Conservation (phyloP, 257 asterid species). For the Solanum pimpinellifolium region DNA sequence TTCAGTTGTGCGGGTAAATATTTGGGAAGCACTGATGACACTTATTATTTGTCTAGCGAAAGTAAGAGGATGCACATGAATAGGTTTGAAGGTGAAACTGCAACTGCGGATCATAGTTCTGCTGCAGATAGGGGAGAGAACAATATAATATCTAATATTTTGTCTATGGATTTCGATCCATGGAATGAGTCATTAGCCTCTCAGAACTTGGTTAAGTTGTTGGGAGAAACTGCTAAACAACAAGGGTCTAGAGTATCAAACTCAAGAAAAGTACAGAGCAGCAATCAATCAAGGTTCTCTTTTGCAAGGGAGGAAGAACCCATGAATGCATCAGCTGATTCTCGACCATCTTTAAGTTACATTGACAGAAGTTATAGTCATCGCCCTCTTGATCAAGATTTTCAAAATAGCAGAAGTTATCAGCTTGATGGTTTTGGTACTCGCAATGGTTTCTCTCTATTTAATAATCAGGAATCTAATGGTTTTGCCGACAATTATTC, state of each 20-base stretch:
- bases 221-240: slow-evolving; percentile 43
- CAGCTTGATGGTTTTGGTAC: slow-evolving; percentile 33
- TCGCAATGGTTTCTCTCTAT: slow-evolving; percentile 38
- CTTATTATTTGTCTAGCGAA: slow-evolving; percentile 21
- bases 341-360: slow-evolving; percentile 28
- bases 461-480: slow-evolving; percentile 42
- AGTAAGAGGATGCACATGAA: slow-evolving; percentile 24
- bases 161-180: slow-evolving; percentile 73
- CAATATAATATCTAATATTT: slow-evolving; percentile 77
- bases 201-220: slow-evolving; percentile 48
- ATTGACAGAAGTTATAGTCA: slow-evolving; percentile 36
- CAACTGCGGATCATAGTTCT: slow-evolving; percentile 12
- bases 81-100: slow-evolving; percentile 38
- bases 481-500: slow-evolving; percentile 29
- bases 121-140: slow-evolving; percentile 56
- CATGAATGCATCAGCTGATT: slow-evolving; percentile 18
- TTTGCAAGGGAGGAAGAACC: slow-evolving; percentile 83
- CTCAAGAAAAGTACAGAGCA: slow-evolving; percentile 50
- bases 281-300: slow-evolving; percentile 81
- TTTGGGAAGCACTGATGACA: slow-evolving; percentile 20
- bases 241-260: slow-evolving; percentile 46
- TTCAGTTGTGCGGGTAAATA: slow-evolving; percentile 11
- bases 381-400: slow-evolving; percentile 31
- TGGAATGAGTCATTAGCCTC: slow-evolving; percentile 70
- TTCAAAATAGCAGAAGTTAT: slow-evolving; percentile 27